Evolutionary conservation across 1,139 yeast species (phyloP).

Genomic region (Yamadazyma jaroonii): DNA sequence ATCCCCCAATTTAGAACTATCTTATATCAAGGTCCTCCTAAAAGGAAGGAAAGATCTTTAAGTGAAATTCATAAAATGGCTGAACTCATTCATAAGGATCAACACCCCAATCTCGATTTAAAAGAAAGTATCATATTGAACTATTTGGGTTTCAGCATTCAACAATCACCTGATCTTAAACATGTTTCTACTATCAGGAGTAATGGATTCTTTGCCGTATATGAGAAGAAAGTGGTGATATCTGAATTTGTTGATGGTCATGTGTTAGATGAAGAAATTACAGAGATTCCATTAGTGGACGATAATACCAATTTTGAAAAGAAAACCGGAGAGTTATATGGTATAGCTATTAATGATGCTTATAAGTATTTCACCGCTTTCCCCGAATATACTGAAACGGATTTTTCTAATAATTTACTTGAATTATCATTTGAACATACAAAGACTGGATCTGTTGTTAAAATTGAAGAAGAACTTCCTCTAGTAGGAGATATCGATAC

Average conservation of each 20-base stretch:
- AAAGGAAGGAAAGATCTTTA: not conserved
- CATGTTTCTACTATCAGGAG: constrained; percentile 2
- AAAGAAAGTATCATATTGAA: constrained; percentile 2
- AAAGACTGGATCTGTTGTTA: not conserved
- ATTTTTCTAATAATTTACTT: constrained; percentile 1
- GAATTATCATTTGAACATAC: not conserved
- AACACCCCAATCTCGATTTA: not conserved
- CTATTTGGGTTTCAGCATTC: constrained; percentile 1
- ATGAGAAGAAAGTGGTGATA: constrained; percentile 1
- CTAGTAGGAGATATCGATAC: not conserved
- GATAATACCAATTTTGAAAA: constrained; percentile 4
- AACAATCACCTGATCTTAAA: not conserved
- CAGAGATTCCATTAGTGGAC: constrained; percentile 5
- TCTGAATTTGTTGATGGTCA: constrained; percentile 1
- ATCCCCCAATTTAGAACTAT: not conserved
- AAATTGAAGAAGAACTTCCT: not conserved
- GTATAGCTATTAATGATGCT: not conserved
- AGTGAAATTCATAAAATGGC: not conserved
- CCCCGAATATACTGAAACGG: constrained; percentile 1
- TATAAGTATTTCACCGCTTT: not conserved
- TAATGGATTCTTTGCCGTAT: constrained; percentile 1
- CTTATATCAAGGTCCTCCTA: not conserved
- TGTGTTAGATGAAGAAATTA: constrained; percentile 2
- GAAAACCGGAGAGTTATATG: constrained; percentile 3
- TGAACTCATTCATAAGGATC: constrained; percentile 3